Conservation (phyloP, 768 basidiomycete genomes). For the Pisolithus microcarpus region DNA sequence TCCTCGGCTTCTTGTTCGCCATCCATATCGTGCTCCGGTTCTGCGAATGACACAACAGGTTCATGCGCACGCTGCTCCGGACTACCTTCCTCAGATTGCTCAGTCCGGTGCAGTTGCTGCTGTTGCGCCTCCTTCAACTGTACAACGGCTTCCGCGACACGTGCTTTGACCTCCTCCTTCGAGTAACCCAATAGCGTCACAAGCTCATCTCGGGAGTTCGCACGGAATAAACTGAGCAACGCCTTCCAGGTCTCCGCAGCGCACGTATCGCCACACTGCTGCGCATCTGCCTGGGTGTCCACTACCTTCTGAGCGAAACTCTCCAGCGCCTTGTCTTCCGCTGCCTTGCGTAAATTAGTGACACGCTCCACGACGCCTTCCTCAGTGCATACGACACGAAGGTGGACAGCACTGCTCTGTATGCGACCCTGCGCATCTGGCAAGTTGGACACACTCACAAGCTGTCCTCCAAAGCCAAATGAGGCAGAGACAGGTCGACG, state of each 20-base stretch:
- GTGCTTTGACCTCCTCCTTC: conserved; percentile 71
- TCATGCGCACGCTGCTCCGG: conserved; percentile 48
- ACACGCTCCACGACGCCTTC: conserved; percentile 67
- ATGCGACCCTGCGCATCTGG: conserved; percentile 64
- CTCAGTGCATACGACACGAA: conserved; percentile 75
- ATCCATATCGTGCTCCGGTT: conserved; percentile 47
- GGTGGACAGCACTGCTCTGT: conserved; percentile 76
- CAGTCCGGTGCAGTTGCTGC: conserved; percentile 20
- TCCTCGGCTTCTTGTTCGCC: conserved; percentile 27
- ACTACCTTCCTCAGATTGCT: conserved; percentile 33
- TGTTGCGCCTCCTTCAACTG: conserved; percentile 47
- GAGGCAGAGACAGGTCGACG: conserved; percentile 72
- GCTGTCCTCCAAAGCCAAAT: conserved; percentile 89
- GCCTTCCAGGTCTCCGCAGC: conserved; percentile 75
- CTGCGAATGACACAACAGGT: conserved; percentile 78
- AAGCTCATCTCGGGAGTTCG: conserved; percentile 84
- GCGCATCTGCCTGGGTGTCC: conserved; percentile 7
- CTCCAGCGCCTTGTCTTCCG: conserved; percentile 50
- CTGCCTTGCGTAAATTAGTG: conserved; percentile 53
- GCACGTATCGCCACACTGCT: conserved; percentile 22
- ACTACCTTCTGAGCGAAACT: conserved; percentile 60
- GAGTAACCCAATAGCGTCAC: conserved; percentile 89
- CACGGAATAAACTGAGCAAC: conserved; percentile 78
- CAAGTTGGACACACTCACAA: conserved; percentile 78
- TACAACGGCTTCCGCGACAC: conserved; percentile 77